These are phyloP conservation scores for Plasmodium blacklocki DNA, from an alignment of 169 alveolate genomes.

Conservation along the genomic window DNA sequence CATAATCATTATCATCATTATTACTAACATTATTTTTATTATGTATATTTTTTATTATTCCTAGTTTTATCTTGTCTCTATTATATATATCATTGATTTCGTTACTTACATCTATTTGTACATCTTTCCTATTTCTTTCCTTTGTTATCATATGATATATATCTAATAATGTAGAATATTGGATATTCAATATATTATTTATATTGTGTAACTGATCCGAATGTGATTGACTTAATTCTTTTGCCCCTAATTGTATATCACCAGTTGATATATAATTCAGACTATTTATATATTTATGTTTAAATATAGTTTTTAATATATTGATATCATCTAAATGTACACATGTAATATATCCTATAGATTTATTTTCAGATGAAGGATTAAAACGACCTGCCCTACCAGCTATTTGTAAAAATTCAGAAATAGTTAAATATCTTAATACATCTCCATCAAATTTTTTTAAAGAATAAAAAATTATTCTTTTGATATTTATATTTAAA, in stretches of 20 bases:
- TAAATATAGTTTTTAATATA: constrained; percentile 27
- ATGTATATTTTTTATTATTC: background rate
- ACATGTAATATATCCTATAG: constrained; percentile 52
- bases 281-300: constrained; percentile 3
- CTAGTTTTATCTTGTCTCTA: background rate
- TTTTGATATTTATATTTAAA: constrained; percentile 88
- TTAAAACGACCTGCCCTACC: constrained; percentile 95
- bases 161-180: background rate
- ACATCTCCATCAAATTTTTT: constrained; percentile 85
- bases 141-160: background rate
- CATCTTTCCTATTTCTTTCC: too few relatives aligned
- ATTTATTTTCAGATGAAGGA: background rate
- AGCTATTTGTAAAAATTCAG: constrained; percentile 91
- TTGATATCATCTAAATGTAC: constrained; percentile 24
- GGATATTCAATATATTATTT: background rate
- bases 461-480: constrained; percentile 89
- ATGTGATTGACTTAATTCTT: background rate
- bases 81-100: background rate
- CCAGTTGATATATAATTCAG: background rate
- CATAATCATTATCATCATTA: background rate
- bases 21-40: background rate
- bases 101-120: background rate
- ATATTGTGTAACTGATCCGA: background rate
- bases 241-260: background rate
- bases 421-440: constrained; percentile 79